Conservation (phyloP, 306 rosid genomes). For the Mimosa bimucronata region DNA sequence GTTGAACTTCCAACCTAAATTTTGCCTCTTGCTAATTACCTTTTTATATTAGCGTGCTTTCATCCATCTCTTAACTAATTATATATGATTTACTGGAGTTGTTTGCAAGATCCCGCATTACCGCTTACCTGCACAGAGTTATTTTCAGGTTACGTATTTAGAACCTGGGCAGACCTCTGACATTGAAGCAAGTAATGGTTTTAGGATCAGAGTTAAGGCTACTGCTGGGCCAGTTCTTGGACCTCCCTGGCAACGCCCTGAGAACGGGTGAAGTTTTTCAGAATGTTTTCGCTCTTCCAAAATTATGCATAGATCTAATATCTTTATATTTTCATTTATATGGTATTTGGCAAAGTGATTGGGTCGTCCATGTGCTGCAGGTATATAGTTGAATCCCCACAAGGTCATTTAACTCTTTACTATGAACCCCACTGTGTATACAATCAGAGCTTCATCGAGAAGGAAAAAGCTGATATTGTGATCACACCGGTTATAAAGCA, state of each 20-base stretch:
- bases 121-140: constrained; percentile 16
- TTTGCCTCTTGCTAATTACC: constrained; percentile 11
- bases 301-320: constrained; percentile 8
- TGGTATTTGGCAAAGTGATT: constrained; percentile 16
- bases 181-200: constrained; percentile 70
- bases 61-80: not conserved
- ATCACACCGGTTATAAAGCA: constrained; percentile 92
- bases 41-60: constrained; percentile 24
- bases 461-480: constrained; percentile 80
- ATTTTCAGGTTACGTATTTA: constrained; percentile 72
- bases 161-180: constrained; percentile 87
- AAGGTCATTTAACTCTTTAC: constrained; percentile 74
- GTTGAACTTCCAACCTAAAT: not conserved
- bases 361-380: constrained; percentile 48
- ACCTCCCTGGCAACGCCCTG: constrained; percentile 99
- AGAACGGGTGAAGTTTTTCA: constrained; percentile 74
- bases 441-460: constrained; percentile 61
- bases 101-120: constrained; percentile 24
- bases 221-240: constrained; percentile 95
- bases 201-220: constrained; percentile 63
- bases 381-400: constrained; percentile 66
- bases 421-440: constrained; percentile 95
- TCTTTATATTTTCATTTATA: constrained; percentile 22
- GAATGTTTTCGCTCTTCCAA: constrained; percentile 2
- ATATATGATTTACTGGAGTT: not conserved